Conservation (phyloP, 2,329 filamentous ascomycete species). For the Fusarium marasasianum region DNA sequence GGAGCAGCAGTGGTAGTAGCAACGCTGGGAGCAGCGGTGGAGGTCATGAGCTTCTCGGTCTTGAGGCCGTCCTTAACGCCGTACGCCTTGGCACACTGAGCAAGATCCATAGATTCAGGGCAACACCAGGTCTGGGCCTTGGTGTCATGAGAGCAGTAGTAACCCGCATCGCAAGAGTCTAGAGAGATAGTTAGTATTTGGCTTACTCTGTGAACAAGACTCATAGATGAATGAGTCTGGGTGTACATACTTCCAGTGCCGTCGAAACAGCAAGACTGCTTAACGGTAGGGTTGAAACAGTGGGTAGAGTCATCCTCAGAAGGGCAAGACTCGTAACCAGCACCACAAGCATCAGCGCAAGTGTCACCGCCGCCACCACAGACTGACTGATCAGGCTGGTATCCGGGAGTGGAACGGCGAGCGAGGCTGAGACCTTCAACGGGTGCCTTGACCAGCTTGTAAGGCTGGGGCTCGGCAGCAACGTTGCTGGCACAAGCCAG, state of each 20-base stretch:
- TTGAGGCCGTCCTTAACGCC: constrained; percentile 58
- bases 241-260: constrained; percentile 64
- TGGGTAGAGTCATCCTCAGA: constrained; percentile 61
- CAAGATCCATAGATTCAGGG: constrained; percentile 63
- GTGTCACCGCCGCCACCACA: constrained; percentile 59
- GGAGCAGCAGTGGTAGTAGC: constrained; percentile 9
- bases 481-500: constrained; percentile 49
- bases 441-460: constrained; percentile 51
- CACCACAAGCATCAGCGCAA: constrained; percentile 65
- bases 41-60: constrained; percentile 46
- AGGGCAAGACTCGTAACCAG: constrained; percentile 59
- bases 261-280: constrained; percentile 67
- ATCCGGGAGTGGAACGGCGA: constrained; percentile 58
- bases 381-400: constrained; percentile 57
- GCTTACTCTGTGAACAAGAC: not conserved
- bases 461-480: constrained; percentile 47
- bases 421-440: constrained; percentile 53
- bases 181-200: constrained; percentile 16
- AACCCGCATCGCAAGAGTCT: constrained; percentile 70
- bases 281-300: constrained; percentile 64
- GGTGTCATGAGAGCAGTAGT: constrained; percentile 69
- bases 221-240: not conserved
- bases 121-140: constrained; percentile 67
- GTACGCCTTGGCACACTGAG: constrained; percentile 63
- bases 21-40: constrained; percentile 29